Conservation (phyloP, 805 yeast species). For the Saccharomycopsis capsularis region DNA sequence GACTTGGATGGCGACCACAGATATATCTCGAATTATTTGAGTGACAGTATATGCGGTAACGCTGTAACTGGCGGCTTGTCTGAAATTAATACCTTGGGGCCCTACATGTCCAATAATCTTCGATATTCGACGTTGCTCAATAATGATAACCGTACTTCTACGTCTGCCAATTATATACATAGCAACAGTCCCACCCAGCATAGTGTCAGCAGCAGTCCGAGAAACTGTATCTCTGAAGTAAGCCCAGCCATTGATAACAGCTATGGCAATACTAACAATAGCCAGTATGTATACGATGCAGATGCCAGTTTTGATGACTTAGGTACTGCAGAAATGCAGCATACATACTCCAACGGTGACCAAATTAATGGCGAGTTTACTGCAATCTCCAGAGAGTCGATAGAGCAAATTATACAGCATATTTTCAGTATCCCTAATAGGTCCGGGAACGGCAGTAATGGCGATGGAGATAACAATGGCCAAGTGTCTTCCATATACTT, state of each 20-base stretch:
- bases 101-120: slow-evolving; percentile 5
- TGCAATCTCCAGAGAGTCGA: slow-evolving; percentile 18
- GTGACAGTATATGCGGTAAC: too few relatives aligned
- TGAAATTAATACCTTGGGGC: too few relatives aligned
- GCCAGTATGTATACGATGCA: too few relatives aligned
- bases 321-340: not conserved
- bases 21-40: too few relatives aligned
- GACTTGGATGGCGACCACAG: too few relatives aligned
- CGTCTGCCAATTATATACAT: not conserved
- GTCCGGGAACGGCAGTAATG: not conserved
- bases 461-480: not conserved
- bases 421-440: slow-evolving; percentile 17
- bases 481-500: slow-evolving; percentile 20
- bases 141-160: too few relatives aligned
- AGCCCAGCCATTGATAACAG: too few relatives aligned
- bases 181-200: slow-evolving; percentile 1
- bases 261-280: too few relatives aligned
- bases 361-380: slow-evolving; percentile 20
- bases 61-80: too few relatives aligned
- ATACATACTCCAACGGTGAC: slow-evolving; percentile 2
- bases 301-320: not conserved
- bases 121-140: slow-evolving; percentile 2
- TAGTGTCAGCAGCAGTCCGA: too few relatives aligned
- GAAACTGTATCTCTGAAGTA: too few relatives aligned
- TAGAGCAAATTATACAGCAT: slow-evolving; percentile 20